phyloP scores from a whole-genome alignment of 2,329 filamentous ascomycete species.

The Pseudopyricularia javanii region DNA sequence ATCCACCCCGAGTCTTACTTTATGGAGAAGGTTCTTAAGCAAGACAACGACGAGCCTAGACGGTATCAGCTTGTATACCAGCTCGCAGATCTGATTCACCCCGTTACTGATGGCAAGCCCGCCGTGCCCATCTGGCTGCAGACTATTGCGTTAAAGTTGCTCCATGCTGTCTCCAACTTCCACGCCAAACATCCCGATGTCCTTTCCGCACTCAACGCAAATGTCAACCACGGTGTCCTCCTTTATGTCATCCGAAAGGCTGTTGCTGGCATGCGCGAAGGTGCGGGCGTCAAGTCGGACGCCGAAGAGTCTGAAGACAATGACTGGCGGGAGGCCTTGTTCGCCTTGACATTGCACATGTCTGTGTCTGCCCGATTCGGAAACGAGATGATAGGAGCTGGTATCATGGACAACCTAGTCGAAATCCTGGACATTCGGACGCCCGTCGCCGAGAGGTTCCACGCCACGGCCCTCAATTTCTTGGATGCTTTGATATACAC shows the following conservation, averaged over 20 bases:
- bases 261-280: constrained; percentile 60
- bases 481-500: constrained; percentile 80
- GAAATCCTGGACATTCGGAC: constrained; percentile 81
- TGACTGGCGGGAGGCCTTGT: constrained; percentile 82
- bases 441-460: constrained; percentile 66
- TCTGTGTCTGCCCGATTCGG: constrained; percentile 64
- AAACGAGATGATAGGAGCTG: constrained; percentile 75
- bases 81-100: constrained; percentile 81
- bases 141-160: constrained; percentile 64
- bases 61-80: constrained; percentile 85
- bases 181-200: constrained; percentile 70
- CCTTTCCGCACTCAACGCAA: constrained; percentile 81
- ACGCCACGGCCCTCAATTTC: constrained; percentile 75
- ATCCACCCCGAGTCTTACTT: constrained; percentile 77
- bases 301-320: constrained; percentile 56
- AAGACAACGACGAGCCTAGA: constrained; percentile 81
- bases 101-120: constrained; percentile 18
- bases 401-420: constrained; percentile 78
- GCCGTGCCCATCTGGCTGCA: constrained; percentile 66
- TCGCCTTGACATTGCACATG: constrained; percentile 75
- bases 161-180: constrained; percentile 78
- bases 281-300: constrained; percentile 35
- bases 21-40: constrained; percentile 70
- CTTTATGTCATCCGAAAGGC: constrained; percentile 89
- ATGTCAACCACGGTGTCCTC: constrained; percentile 90